Percentiles rank a stretch among this genome's conserved stretches.
Evolutionary conservation across 352 stramenopile species (phyloP).

Genomic region (Phytophthora podocarpi): DNA sequence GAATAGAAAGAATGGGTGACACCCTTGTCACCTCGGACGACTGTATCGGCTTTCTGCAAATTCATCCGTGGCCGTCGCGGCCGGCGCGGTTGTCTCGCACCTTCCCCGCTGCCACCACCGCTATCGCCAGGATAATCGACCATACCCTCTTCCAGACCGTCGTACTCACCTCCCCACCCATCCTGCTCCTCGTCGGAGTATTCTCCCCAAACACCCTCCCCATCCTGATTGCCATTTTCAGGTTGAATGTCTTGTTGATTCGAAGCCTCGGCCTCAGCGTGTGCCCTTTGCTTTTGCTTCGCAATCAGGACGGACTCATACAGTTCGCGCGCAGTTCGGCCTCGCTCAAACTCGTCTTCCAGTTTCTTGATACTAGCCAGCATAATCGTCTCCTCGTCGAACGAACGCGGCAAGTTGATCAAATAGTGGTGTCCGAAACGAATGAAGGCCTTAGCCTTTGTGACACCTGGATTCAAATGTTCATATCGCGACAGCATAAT

Average conservation of each 20-base stretch:
- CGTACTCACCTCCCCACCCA: constrained; percentile 11
- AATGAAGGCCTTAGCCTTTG: constrained; percentile 67
- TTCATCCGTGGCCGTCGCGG: constrained; percentile 23
- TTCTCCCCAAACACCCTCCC: constrained; percentile 12
- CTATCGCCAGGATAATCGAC: neutral
- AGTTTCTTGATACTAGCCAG: constrained; percentile 74
- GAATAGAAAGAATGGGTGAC: constrained; percentile 84
- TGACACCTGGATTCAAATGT: constrained; percentile 49
- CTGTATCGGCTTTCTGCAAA: constrained; percentile 45
- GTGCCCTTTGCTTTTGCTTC: constrained; percentile 45
- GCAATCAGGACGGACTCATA: constrained; percentile 76
- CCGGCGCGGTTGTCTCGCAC: constrained; percentile 6
- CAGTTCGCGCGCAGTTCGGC: constrained; percentile 66
- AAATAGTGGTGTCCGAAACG: constrained; percentile 83
- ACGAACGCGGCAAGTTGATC: constrained; percentile 79
- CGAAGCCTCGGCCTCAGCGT: constrained; percentile 2
- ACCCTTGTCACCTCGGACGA: constrained; percentile 59
- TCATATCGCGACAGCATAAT: constrained; percentile 76
- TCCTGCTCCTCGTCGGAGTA: constrained; percentile 19
- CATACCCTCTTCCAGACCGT: neutral
- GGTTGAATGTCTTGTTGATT: neutral
- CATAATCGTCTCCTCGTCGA: constrained; percentile 76
- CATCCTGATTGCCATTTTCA: constrained; percentile 1
- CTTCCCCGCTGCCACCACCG: neutral
- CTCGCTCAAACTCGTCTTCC: constrained; percentile 80